Conservation (phyloP, 1,284 basidiomycete genomes). For the Ganoderma resinaceum region DNA sequence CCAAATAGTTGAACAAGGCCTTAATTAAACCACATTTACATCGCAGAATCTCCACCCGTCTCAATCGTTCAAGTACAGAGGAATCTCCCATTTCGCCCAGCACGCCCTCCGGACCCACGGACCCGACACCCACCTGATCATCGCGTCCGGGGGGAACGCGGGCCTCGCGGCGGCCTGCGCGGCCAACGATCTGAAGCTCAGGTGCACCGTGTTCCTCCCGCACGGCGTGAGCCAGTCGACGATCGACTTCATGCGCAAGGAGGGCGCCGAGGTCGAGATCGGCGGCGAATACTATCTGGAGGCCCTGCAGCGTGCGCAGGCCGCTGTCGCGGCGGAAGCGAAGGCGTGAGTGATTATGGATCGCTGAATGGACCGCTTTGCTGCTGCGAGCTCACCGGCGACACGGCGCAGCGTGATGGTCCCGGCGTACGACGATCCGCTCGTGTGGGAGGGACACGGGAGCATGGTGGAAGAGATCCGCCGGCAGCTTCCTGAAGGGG, state of each 20-base stretch:
- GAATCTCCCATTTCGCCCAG: slow-evolving; percentile 69
- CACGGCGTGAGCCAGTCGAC: slow-evolving; percentile 55
- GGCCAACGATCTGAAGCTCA: slow-evolving; percentile 57
- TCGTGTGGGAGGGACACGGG: slow-evolving; percentile 76
- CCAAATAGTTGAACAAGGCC: too few species aligned
- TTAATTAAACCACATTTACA: too few species aligned
- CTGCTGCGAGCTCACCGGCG: not conserved
- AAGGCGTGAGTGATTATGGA: slow-evolving; percentile 58
- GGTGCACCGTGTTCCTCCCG: slow-evolving; percentile 74
- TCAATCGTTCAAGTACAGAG: slow-evolving; percentile 79
- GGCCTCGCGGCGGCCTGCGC: slow-evolving; percentile 75
- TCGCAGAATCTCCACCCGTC: slow-evolving; percentile 73
- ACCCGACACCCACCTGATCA: slow-evolving; percentile 60
- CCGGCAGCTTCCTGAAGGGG: slow-evolving; percentile 49
- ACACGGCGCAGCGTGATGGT: slow-evolving; percentile 58
- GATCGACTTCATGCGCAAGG: slow-evolving; percentile 53
- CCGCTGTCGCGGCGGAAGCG: slow-evolving; percentile 49
- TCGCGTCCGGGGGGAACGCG: slow-evolving; percentile 79
- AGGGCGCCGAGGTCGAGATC: slow-evolving; percentile 63
- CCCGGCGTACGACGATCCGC: slow-evolving; percentile 71
- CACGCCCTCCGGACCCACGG: slow-evolving; percentile 58
- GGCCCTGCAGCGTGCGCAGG: slow-evolving; percentile 56
- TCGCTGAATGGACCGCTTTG: not conserved
- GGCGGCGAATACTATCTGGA: slow-evolving; percentile 64
- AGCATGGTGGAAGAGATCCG: slow-evolving; percentile 72